Conservation (phyloP, 768 basidiomycete genomes). For the Boletellus ananas region DNA sequence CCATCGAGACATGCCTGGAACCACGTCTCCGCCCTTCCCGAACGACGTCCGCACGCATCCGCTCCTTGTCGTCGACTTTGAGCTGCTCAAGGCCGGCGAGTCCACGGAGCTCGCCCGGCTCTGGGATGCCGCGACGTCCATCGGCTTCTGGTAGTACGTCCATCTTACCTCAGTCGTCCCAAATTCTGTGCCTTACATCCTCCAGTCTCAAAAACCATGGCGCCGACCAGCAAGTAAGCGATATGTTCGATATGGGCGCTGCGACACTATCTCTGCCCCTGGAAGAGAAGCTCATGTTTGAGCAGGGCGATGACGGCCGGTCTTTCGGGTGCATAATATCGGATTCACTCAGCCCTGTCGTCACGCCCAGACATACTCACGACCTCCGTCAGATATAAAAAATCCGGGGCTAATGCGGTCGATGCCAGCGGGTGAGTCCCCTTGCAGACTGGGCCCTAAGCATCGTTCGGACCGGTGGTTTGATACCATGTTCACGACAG, state of each 20-base stretch:
- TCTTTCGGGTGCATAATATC: conserved; percentile 34
- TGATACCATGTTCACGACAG: not conserved
- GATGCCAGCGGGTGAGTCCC: conserved; percentile 48
- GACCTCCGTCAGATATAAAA: conserved; percentile 49
- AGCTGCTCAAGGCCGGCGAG: conserved; percentile 33
- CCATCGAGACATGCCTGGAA: conserved; percentile 29
- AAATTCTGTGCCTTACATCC: too few relatives aligned
- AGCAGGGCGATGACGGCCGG: conserved; percentile 40
- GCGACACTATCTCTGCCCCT: conserved; percentile 39
- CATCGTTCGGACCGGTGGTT: not conserved
- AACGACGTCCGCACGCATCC: conserved; percentile 42
- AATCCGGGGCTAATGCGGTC: conserved; percentile 56
- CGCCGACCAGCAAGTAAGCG: conserved; percentile 32
- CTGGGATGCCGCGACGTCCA: conserved; percentile 44
- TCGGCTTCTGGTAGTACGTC: conserved; percentile 56
- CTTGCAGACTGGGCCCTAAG: too few relatives aligned
- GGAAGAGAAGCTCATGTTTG: conserved; percentile 41
- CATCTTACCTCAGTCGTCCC: too few relatives aligned
- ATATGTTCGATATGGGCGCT: conserved; percentile 42
- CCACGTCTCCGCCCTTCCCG: conserved; percentile 40
- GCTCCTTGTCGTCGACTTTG: conserved; percentile 44
- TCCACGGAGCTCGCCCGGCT: conserved; percentile 39
- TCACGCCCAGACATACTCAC: not conserved
- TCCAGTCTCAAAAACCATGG: conserved; percentile 43
- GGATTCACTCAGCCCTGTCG: not conserved